Percentiles rank a stretch among this genome's conserved stretches.
These are phyloP conservation scores for Aspergillus caelatus DNA, from an alignment of 2,329 filamentous ascomycete genomes.

Conservation along the genomic window DNA sequence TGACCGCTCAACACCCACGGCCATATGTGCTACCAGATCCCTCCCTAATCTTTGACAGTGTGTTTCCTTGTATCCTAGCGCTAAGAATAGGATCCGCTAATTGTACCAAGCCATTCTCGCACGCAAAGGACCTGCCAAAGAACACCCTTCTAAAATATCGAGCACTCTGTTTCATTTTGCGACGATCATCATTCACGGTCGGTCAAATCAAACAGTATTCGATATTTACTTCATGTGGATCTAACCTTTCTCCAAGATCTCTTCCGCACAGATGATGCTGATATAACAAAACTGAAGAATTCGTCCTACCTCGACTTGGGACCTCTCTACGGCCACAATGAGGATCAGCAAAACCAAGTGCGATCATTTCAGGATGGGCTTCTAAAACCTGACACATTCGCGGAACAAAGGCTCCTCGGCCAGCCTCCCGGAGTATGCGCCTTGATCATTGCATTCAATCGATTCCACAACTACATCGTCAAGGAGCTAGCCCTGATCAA, in stretches of 20 bases:
- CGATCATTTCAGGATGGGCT: slow-evolving; percentile 41
- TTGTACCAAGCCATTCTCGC: slow-evolving; percentile 8
- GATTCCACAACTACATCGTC: slow-evolving; percentile 45
- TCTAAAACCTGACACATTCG: slow-evolving; percentile 42
- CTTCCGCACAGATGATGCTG: slow-evolving; percentile 32
- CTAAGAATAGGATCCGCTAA: neutral
- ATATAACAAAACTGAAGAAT: slow-evolving; percentile 38
- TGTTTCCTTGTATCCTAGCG: neutral
- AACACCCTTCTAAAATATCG: slow-evolving; percentile 50
- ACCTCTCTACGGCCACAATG: slow-evolving; percentile 47
- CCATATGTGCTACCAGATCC: slow-evolving; percentile 8
- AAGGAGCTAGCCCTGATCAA: slow-evolving; percentile 45
- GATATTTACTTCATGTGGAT: no score
- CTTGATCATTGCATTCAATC: slow-evolving; percentile 39
- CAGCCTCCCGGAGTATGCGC: slow-evolving; percentile 39
- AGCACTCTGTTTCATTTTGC: slow-evolving; percentile 53
- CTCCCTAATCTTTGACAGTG: slow-evolving; percentile 10
- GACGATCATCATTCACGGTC: slow-evolving; percentile 56
- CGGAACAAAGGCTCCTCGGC: slow-evolving; percentile 33
- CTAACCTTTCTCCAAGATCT: slow-evolving; percentile 1
- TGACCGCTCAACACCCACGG: slow-evolving; percentile 7
- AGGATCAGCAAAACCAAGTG: slow-evolving; percentile 37
- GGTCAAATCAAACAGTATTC: slow-evolving; percentile 33
- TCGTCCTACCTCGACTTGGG: slow-evolving; percentile 54
- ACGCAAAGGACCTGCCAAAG: slow-evolving; percentile 19